These are phyloP conservation scores for Diaporthe capsici DNA, from an alignment of 2,329 filamentous ascomycete species.

Conservation along the genomic window DNA sequence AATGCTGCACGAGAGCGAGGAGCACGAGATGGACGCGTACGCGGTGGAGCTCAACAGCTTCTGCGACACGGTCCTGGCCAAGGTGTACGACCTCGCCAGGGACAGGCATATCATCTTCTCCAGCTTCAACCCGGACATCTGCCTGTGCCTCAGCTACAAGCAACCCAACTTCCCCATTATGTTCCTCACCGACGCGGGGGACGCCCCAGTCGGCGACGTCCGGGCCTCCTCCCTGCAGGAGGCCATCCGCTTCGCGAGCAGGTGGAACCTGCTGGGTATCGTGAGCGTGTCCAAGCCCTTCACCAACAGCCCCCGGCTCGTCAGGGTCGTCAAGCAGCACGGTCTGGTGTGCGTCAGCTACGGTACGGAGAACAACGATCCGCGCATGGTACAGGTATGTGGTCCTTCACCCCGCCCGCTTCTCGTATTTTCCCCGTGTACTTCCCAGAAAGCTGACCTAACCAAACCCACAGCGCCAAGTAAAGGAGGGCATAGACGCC, in stretches of 20 bases:
- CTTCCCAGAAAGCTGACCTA: background rate
- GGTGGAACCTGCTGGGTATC: constrained; percentile 95
- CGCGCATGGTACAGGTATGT: constrained; percentile 85
- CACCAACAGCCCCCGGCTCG: constrained; percentile 88
- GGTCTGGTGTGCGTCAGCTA: constrained; percentile 96
- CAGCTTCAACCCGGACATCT: constrained; percentile 97
- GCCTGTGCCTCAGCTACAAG: constrained; percentile 93
- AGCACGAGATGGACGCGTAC: constrained; percentile 97
- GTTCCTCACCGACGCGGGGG: constrained; percentile 92
- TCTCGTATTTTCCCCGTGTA: constrained; percentile 32
- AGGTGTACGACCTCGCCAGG: constrained; percentile 88
- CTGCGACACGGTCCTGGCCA: constrained; percentile 90
- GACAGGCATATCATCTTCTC: constrained; percentile 96
- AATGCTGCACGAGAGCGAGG: constrained; percentile 95
- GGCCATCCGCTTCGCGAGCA: constrained; percentile 91
- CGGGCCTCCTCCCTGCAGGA: constrained; percentile 93
- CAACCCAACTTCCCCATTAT: constrained; percentile 96
- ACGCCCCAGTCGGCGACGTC: constrained; percentile 86
- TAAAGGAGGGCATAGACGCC: constrained; percentile 95
- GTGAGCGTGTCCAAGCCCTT: constrained; percentile 91
- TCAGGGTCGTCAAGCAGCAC: constrained; percentile 93
- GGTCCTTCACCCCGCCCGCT: background rate
- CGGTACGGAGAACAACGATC: constrained; percentile 90
- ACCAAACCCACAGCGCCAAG: constrained; percentile 76
- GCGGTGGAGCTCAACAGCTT: constrained; percentile 97